phyloP scores from a whole-genome alignment of 176 grass and related monocot genomes.

The Puccinellia tenuiflora region DNA sequence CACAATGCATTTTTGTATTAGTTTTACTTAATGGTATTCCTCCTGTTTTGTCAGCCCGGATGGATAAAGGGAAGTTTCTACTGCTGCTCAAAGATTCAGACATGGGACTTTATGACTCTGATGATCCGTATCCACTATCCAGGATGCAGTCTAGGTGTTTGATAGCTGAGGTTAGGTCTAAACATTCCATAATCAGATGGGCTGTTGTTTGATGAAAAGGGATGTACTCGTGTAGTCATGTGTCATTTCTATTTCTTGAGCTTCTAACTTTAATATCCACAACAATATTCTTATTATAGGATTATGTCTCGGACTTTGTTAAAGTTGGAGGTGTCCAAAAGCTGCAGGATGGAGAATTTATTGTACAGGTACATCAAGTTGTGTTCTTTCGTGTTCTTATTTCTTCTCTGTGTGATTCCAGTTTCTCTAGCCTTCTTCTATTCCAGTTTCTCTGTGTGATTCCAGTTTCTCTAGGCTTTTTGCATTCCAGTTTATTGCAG shows the following conservation, averaged over 20 bases:
- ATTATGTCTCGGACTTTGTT: conserved; percentile 90
- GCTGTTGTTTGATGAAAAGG: neutral
- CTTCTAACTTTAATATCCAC: conserved; percentile 17
- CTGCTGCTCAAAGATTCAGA: too few relatives aligned
- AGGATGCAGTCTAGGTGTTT: too few relatives aligned
- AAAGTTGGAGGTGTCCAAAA: conserved; percentile 98
- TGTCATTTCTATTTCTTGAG: neutral
- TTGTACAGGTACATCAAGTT: conserved; percentile 65
- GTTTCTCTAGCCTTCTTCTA: too few relatives aligned
- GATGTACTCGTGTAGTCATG: conserved; percentile 3
- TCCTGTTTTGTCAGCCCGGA: neutral
- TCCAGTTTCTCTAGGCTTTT: too few relatives aligned
- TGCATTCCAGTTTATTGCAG: too few relatives aligned
- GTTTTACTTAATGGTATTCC: neutral
- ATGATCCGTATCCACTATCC: too few relatives aligned
- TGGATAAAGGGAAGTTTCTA: neutral
- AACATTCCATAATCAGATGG: too few relatives aligned
- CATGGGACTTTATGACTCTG: too few relatives aligned
- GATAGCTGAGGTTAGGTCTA: too few relatives aligned
- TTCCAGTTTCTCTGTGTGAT: too few relatives aligned
- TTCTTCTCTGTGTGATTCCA: too few relatives aligned
- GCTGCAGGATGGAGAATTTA: conserved; percentile 97
- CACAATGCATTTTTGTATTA: neutral
- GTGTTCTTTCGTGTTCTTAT: too few relatives aligned
- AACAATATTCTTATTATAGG: conserved; percentile 58